phyloP scores from a whole-genome alignment of 805 yeast genomes.

The Huiozyma sinensis region DNA sequence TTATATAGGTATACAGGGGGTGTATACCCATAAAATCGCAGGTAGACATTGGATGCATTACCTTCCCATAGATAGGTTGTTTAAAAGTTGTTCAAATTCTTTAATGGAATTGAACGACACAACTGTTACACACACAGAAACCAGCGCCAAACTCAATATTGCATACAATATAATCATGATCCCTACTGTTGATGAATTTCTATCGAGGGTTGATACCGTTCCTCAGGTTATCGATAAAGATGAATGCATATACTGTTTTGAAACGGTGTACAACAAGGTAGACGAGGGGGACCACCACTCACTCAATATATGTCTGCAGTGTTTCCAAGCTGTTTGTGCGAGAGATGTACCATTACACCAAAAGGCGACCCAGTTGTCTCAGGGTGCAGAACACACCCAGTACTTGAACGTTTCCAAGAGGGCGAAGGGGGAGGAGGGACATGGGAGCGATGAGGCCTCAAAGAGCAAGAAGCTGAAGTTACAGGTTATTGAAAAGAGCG shows the following conservation, averaged over 20 bases:
- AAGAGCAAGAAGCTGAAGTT: constrained; percentile 27
- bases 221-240: constrained; percentile 58
- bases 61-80: too few relatives aligned
- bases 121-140: too few relatives aligned
- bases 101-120: too few relatives aligned
- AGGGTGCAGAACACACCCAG: constrained; percentile 39
- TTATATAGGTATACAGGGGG: too few relatives aligned
- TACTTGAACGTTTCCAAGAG: constrained; percentile 51
- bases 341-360: constrained; percentile 52
- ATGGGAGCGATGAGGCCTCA: constrained; percentile 12
- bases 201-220: constrained; percentile 9
- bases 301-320: constrained; percentile 62
- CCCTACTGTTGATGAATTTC: neutral
- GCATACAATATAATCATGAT: too few relatives aligned
- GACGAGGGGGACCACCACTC: constrained; percentile 22
- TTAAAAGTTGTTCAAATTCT: too few relatives aligned
- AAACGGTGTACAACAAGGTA: constrained; percentile 39
- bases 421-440: constrained; percentile 30
- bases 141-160: too few relatives aligned
- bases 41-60: too few relatives aligned
- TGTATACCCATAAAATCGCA: too few relatives aligned
- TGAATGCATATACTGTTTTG: constrained; percentile 83
- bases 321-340: constrained; percentile 63
- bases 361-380: constrained; percentile 16
- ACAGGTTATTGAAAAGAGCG: constrained; percentile 23